Evolutionary conservation across 1,284 basidiomycete species (phyloP).

Genomic region (Ceratobasidium sp.): DNA sequence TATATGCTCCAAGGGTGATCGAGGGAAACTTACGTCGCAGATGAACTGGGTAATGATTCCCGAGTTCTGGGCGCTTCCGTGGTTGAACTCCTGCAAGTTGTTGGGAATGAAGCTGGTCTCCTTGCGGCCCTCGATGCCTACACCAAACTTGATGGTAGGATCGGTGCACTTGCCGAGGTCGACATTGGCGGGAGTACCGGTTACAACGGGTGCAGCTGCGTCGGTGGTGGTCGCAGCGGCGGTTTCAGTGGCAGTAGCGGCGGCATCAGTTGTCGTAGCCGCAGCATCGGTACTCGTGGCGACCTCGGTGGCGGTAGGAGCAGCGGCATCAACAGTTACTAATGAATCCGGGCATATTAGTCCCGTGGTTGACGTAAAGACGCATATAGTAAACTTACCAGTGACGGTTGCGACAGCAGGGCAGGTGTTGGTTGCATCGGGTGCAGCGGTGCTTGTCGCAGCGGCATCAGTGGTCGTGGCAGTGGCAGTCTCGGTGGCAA

Average conservation of each 20-base stretch:
- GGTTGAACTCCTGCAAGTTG: constrained; percentile 39
- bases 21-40: constrained; percentile 34
- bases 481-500: constrained; percentile 5
- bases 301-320: constrained; percentile 1
- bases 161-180: constrained; percentile 57
- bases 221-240: neutral
- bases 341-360: neutral
- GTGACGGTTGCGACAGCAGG: constrained; percentile 23
- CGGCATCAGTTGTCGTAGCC: neutral
- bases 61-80: constrained; percentile 37
- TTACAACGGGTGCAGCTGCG: neutral
- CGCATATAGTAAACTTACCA: constrained; percentile 17
- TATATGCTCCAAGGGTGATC: neutral
- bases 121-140: constrained; percentile 40
- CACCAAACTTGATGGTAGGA: constrained; percentile 41
- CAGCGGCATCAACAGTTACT: neutral
- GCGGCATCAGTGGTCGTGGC: constrained; percentile 1
- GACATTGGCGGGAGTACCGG: neutral
- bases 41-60: constrained; percentile 37
- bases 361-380: neutral
- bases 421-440: constrained; percentile 5
- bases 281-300: neutral
- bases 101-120: constrained; percentile 41
- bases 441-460: neutral
- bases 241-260: neutral